A percentile compares a stretch with the other conserved stretches of the same genome.
Conservation (phyloP, 495 filamentous ascomycete genomes). For the Gamarada debralockiae region DNA sequence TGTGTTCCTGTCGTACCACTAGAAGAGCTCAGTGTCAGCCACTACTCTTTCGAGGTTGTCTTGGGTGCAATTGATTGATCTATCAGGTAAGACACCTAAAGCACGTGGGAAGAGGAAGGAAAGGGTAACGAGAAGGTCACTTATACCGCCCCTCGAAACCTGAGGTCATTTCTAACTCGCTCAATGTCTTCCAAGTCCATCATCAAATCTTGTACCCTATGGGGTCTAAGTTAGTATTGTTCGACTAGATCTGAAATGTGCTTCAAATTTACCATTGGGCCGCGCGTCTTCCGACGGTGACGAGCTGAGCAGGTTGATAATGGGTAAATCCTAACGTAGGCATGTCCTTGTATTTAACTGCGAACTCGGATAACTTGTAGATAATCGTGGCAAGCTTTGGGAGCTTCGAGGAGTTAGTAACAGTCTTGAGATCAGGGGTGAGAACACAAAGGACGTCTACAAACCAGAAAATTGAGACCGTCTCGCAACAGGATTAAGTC, state of each 20-base stretch:
- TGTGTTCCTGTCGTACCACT: slow-evolving; percentile 67
- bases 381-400: slow-evolving; percentile 89
- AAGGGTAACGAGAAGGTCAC: neutral
- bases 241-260: neutral
- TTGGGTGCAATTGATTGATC: neutral
- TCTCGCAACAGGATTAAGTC: slow-evolving; percentile 82
- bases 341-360: slow-evolving; percentile 66
- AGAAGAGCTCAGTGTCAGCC: slow-evolving; percentile 47
- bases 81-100: neutral
- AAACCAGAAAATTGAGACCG: slow-evolving; percentile 22
- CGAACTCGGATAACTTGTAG: slow-evolving; percentile 73
- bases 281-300: slow-evolving; percentile 79
- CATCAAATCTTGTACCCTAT: slow-evolving; percentile 55
- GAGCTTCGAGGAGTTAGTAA: slow-evolving; percentile 51
- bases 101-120: neutral
- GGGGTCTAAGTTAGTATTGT: neutral
- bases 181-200: slow-evolving; percentile 85
- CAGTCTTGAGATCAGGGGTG: slow-evolving; percentile 1
- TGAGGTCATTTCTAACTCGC: slow-evolving; percentile 64
- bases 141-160: slow-evolving; percentile 65
- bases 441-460: neutral
- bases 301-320: slow-evolving; percentile 63
- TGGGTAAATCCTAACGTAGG: slow-evolving; percentile 48
- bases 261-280: slow-evolving; percentile 54
- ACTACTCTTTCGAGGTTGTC: slow-evolving; percentile 57